These are phyloP conservation scores for Cladophialophora immunda DNA, from an alignment of 2,329 filamentous ascomycete genomes.

Conservation along the genomic window DNA sequence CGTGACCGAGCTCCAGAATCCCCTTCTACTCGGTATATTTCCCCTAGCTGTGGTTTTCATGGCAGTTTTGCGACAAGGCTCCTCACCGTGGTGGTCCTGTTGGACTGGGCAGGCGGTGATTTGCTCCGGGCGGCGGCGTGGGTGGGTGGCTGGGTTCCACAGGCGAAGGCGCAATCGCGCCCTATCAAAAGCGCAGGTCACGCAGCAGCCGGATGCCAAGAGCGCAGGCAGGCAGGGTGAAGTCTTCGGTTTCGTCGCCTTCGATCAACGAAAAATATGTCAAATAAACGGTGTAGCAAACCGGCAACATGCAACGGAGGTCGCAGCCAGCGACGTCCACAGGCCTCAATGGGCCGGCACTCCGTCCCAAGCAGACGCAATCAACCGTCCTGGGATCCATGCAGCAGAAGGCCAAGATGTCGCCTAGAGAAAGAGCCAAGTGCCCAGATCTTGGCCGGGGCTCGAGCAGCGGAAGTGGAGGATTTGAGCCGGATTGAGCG, in stretches of 20 bases:
- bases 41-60: neutral
- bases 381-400: constrained; percentile 11
- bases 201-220: constrained; percentile 17
- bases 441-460: constrained; percentile 24
- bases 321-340: neutral
- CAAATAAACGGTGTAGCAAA: constrained; percentile 24
- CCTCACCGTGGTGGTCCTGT: neutral
- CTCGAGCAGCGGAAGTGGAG: constrained; percentile 27
- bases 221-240: constrained; percentile 6
- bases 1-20: neutral
- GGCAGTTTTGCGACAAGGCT: neutral
- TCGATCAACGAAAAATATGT: constrained; percentile 10
- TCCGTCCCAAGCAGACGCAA: constrained; percentile 13
- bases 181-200: constrained; percentile 12
- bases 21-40: neutral
- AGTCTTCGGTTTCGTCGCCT: constrained; percentile 9
- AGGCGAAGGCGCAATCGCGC: neutral
- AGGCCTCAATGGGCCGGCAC: neutral
- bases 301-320: constrained; percentile 13
- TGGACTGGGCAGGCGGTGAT: neutral
- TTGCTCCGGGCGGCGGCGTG: neutral
- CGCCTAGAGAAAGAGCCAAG: constrained; percentile 26
- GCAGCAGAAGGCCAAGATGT: constrained; percentile 18
- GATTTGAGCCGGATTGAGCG: constrained; percentile 23
- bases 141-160: neutral